Base-by-base conservation (phyloP, 768 basidiomycete species). In the Termitomyces sp. region DNA sequence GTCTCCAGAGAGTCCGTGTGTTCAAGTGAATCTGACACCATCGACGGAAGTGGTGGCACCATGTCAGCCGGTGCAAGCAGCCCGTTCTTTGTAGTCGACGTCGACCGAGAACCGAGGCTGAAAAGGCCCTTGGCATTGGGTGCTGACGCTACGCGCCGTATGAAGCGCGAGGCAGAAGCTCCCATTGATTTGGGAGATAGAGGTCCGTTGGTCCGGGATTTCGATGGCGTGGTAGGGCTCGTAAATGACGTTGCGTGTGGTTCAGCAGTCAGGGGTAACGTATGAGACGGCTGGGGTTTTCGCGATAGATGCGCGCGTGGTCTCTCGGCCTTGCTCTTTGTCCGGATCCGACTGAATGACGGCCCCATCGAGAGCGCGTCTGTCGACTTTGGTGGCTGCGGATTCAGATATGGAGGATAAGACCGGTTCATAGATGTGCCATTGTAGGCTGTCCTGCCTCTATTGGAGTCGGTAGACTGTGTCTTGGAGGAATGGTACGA, bases 41-140 rank as follows among this genome's bases (percentile, higher is more conserved):
- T 75, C 49, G 77, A 69, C 8, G 84, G 84, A 40, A 85, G 66
- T 0, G 83, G 81, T 28, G 84, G 86, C 33, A 85, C 71, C 28
- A 75, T 64, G 48, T 87, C 83, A 9, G 80, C 81, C 4, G 91
- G 90, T 14, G 92, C 85, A 42, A 93, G 77, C 44, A 93, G 73
- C 14, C 90, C 90, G 65, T 92, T 91, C 75, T 83, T 88, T 30
- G 86, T 87, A 2, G 83, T 83, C 32, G 80, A 77, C 4, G 80
- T 66, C 20, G 82, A 81, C 26, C 85, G 81, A 44, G 84, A 78
- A 56, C 81, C 74, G 46, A 84, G 73, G 40, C 78, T 76, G 70
- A 98, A 94, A 32, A 99, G 78, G 30, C 88, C 90, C 70, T 98
- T 98, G 35, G 94, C 89, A 68, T 98, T 99, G 3, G 96, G 96